Percentiles rank a stretch among this genome's conserved stretches.
Conservation (phyloP, 1,284 basidiomycete genomes). For the Microbotryum scabiosae region DNA sequence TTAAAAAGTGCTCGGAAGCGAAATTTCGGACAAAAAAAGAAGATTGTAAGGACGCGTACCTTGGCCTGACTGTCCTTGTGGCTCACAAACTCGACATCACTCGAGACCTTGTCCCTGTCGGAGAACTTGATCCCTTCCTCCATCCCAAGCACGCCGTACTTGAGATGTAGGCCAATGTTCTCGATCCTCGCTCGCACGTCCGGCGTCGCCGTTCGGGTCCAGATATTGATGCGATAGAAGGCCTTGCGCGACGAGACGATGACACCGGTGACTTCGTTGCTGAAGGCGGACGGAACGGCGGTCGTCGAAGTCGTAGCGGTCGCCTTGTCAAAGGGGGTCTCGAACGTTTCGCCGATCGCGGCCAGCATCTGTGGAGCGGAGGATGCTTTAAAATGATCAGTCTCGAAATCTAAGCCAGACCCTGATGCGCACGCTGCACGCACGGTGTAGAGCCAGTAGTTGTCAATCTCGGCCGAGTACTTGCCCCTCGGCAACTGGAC, state of each 20-base stretch:
- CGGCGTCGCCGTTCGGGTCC: conserved; percentile 57
- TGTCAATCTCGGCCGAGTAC: conserved; percentile 71
- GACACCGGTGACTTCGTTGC: conserved; percentile 65
- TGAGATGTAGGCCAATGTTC: conserved; percentile 73
- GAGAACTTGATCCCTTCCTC: conserved; percentile 40
- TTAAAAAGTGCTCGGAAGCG: neutral
- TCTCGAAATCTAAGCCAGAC: neutral
- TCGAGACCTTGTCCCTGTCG: conserved; percentile 58
- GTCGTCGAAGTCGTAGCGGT: conserved; percentile 42
- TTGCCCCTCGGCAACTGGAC: conserved; percentile 96
- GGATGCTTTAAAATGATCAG: neutral
- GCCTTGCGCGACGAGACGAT: conserved; percentile 89
- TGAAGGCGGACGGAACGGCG: conserved; percentile 52
- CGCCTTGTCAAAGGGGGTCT: conserved; percentile 52
- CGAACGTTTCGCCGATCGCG: conserved; percentile 92
- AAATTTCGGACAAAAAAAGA: neutral
- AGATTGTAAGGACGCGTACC: conserved; percentile 38
- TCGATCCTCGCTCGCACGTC: conserved; percentile 61
- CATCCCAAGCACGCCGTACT: conserved; percentile 70
- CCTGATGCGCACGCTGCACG: conserved; percentile 33
- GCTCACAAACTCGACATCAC: conserved; percentile 87
- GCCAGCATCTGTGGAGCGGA: conserved; percentile 68
- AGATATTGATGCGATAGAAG: conserved; percentile 94
- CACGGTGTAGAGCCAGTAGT: conserved; percentile 96
- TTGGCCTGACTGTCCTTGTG: conserved; percentile 96